Conservation (phyloP, 1,139 yeast species). For the Candida sp. region DNA sequence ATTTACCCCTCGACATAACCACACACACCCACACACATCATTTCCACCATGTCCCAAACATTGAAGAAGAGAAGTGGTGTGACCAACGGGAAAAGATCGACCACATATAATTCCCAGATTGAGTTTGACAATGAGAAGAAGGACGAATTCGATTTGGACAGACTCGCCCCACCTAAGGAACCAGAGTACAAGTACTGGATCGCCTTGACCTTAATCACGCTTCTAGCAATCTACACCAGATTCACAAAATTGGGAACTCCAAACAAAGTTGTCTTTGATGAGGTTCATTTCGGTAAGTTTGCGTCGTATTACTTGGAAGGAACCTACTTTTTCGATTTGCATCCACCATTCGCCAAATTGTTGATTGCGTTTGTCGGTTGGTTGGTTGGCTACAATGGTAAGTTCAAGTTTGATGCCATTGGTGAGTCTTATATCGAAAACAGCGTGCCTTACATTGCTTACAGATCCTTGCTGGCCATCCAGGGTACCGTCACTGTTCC, state of each 20-base stretch:
- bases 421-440: constrained; percentile 80
- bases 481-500: constrained; percentile 88
- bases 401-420: constrained; percentile 88
- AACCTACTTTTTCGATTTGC: constrained; percentile 92
- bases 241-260: constrained; percentile 78
- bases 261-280: constrained; percentile 93
- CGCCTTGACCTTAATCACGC: constrained; percentile 56
- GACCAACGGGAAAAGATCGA: constrained; percentile 14
- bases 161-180: constrained; percentile 19
- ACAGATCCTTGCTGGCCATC: constrained; percentile 80
- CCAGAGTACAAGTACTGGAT: constrained; percentile 40
- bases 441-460: constrained; percentile 89
- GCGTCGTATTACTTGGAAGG: constrained; percentile 87
- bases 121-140: constrained; percentile 8
- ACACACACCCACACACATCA: no score
- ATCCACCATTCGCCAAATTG: constrained; percentile 97
- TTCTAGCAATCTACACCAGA: constrained; percentile 70
- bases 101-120: constrained; percentile 5
- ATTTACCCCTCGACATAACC: neutral
- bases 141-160: constrained; percentile 5
- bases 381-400: constrained; percentile 87
- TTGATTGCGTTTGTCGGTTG: constrained; percentile 91
- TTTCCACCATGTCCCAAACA: constrained; percentile 12
- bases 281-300: constrained; percentile 97
- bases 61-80: constrained; percentile 28